Base-by-base conservation (phyloP, 2,329 filamentous ascomycete genomes). In the Ophioceras dolichostomum region DNA sequence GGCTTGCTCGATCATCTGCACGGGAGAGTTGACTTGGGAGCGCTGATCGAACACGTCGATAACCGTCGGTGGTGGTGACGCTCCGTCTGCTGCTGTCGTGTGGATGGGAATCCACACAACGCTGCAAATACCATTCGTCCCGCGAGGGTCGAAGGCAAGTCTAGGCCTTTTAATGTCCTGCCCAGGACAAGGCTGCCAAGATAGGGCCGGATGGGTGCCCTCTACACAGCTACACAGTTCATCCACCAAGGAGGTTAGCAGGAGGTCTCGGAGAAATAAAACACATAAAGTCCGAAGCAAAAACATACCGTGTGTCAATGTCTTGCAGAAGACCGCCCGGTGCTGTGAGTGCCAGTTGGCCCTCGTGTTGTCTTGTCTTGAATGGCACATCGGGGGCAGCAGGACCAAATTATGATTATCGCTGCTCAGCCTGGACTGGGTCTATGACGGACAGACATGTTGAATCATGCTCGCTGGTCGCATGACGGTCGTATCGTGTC, bases 111-210 rank as follows among this genome's bases (percentile, higher is more conserved):
- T n/a, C n/a, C n/a, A n/a, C n/a, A n/a, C n/a, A n/a, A n/a, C n/a
- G n/a, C n/a, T n/a, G n/a, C n/a, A n/a, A n/a, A n/a, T n/a, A n/a
- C n/a, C n/a, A n/a, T n/a, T n/a, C n/a, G n/a, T n/a, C n/a, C 22
- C 22, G 22, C 12, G 22, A 26, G 24, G 10, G 19, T 18, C 34
- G 26, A 21, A 36, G 34, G 26, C 26, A 29, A 22, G 27, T 28
- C 34, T 19, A 14, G 41, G 41, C 41, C 36, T 38, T 43, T 43
- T 43, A 36, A 37, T 30, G 41, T 43, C 41, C 26, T 40, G 38
- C 41, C 41, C 31, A 38, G 41, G 41, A 42, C 41, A 28, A 36
- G 10, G 19, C 26, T 17, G n/a, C n/a, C n/a, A n/a, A n/a, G n/a
- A n/a, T 28, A 12, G 8, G 19, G 34, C 18, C 21, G 22, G 21